Conservation (phyloP, 2,329 filamentous ascomycete genomes). For the Hansfordia pulvinata region DNA sequence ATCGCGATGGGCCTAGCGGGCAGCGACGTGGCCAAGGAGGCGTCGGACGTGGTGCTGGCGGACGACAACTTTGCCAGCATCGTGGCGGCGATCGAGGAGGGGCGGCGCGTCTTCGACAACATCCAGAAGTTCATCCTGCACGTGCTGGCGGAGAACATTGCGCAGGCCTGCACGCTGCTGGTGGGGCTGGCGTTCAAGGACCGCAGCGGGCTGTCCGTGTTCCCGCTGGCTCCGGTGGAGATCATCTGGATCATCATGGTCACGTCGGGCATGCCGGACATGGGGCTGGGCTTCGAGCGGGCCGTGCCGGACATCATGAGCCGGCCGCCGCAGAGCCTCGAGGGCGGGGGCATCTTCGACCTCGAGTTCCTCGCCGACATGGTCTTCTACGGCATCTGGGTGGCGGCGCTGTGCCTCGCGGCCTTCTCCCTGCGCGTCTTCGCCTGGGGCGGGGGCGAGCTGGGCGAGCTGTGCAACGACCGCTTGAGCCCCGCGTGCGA, state of each 20-base stretch:
- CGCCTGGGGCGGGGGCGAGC: slow-evolving; percentile 38
- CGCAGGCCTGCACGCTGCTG: slow-evolving; percentile 54
- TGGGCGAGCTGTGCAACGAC: slow-evolving; percentile 49
- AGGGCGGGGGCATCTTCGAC: slow-evolving; percentile 52
- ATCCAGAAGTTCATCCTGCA: slow-evolving; percentile 65
- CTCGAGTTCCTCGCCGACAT: slow-evolving; percentile 53
- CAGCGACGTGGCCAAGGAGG: slow-evolving; percentile 49
- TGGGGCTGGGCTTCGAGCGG: slow-evolving; percentile 62
- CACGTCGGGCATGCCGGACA: slow-evolving; percentile 61
- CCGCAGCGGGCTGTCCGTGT: slow-evolving; percentile 47
- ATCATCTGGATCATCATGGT: slow-evolving; percentile 77
- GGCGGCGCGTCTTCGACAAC: slow-evolving; percentile 60
- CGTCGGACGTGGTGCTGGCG: slow-evolving; percentile 54
- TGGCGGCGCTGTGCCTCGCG: slow-evolving; percentile 47
- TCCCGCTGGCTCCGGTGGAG: slow-evolving; percentile 61
- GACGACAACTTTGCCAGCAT: slow-evolving; percentile 67
- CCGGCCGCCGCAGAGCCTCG: slow-evolving; percentile 50
- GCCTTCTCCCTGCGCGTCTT: slow-evolving; percentile 53
- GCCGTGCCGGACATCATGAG: slow-evolving; percentile 56
- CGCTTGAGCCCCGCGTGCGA: slow-evolving; percentile 39
- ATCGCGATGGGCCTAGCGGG: slow-evolving; percentile 53
- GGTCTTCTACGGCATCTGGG: slow-evolving; percentile 55
- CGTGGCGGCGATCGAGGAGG: slow-evolving; percentile 57
- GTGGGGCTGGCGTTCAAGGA: slow-evolving; percentile 65
- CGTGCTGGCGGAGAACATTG: slow-evolving; percentile 57